Evolutionary conservation across 2,329 filamentous ascomycete genomes (phyloP), one percentile per base, ranked within the genome.

Genomic region (Trichoderma polysporum): DNA sequence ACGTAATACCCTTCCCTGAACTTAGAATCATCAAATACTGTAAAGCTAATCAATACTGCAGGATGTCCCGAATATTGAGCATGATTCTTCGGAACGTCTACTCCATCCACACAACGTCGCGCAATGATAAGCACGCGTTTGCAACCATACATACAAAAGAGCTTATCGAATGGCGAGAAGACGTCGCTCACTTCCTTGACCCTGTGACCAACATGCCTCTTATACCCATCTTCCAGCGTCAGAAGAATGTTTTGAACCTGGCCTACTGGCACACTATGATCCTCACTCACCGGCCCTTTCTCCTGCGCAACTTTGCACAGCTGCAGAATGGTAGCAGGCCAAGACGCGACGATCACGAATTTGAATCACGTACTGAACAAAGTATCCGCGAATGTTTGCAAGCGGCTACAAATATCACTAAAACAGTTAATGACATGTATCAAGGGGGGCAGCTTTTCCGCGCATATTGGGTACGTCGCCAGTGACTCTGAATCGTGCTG

Each of bases 21-120:
- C 22, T 27, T 10, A 2, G 13, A 13, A 13, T 27, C 7, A 19
- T 27, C 17, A 19, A 29, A 37, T 10, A 5, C 3, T 17, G 4
- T 27, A 8, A 45, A 22, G n/a, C 49, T 63, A 45, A 63, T 9
- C 1, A 35, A 10, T n/a, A 17, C 41, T 29, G 0, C 19, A 63
- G 60, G 4, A 63, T 63, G 60, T 63, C 60, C 2, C 60, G 60
- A 17, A 63, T 63, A 17, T 33, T 63, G 25, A 63, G 60, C 35
- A 63, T 63, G 60, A 63, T 63, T 22, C 60, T 63, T 45, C 60
- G 60, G 2, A 63, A 63, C 27, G 60, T 63, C 49, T 63, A 63
- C 50, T 63, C 60, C 27, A 63, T 63, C 13, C 60, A 63, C 27
- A 17, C 60, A 31, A 63, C 49, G 8, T 63, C 60, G n/a, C 60